These are phyloP conservation scores for Salix suchowensis DNA, from an alignment of 345 rosid species.

Conservation along the genomic window DNA sequence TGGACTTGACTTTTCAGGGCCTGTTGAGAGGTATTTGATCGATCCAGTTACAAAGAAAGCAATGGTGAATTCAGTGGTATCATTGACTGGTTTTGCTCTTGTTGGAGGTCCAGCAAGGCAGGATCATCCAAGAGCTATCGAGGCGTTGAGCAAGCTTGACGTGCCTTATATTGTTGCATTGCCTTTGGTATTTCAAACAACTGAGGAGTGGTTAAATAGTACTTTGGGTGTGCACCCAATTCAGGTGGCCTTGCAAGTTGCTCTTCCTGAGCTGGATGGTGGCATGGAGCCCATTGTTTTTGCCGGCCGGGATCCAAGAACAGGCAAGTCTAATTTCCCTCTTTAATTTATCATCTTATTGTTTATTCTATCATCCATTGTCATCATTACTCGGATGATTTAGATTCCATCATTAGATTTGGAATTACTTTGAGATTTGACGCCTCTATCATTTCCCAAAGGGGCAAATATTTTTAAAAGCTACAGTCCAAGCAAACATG, in stretches of 20 bases:
- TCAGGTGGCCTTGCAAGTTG: constrained; percentile 98
- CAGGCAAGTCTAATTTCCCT: constrained; percentile 46
- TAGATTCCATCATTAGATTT: not conserved
- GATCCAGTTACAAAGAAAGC: constrained; percentile 66
- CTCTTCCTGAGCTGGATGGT: constrained; percentile 97
- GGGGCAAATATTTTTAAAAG: not conserved
- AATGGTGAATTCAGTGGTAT: constrained; percentile 65
- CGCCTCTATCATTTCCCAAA: not conserved
- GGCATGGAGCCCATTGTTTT: constrained; percentile 98
- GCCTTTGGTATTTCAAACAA: constrained; percentile 96
- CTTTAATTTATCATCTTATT: not conserved
- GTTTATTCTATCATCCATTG: not conserved
- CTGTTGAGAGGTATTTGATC: constrained; percentile 71
- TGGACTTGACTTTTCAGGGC: constrained; percentile 92
- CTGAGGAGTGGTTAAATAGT: constrained; percentile 95
- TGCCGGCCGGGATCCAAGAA: constrained; percentile 96
- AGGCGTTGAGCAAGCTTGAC: constrained; percentile 84
- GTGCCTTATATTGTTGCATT: constrained; percentile 91
- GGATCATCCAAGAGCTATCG: constrained; percentile 93
- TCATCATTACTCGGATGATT: not conserved
- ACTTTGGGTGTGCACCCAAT: constrained; percentile 93
- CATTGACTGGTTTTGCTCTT: constrained; percentile 92
- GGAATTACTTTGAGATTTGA: not conserved
- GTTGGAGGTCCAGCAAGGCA: constrained; percentile 99
- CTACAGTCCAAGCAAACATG: not conserved